A percentile compares a stretch with the other conserved stretches of the same genome.
Evolutionary conservation across 306 rosid species (phyloP).

Genomic region (Spatholobus suberectus): DNA sequence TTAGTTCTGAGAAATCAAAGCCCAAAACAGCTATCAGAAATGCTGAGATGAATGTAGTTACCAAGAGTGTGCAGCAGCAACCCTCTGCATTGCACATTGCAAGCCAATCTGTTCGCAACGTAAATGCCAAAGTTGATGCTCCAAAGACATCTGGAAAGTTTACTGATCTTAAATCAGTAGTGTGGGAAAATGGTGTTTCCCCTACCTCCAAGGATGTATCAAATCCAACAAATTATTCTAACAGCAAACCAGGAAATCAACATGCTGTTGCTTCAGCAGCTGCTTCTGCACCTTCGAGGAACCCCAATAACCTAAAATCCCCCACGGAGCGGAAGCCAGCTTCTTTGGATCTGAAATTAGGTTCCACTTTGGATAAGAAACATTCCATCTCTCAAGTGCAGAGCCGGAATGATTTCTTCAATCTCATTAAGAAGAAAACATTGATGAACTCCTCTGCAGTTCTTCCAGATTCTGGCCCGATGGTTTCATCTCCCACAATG

Average conservation of each 20-base stretch:
- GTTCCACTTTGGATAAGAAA: constrained; percentile 78
- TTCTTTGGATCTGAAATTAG: constrained; percentile 74
- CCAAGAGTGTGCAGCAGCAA: constrained; percentile 71
- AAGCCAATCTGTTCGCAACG: constrained; percentile 74
- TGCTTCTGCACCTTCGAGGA: constrained; percentile 66
- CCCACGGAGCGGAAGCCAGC: constrained; percentile 67
- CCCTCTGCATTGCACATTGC: constrained; percentile 54
- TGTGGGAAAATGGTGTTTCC: constrained; percentile 80
- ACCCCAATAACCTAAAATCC: constrained; percentile 64
- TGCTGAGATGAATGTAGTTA: constrained; percentile 62
- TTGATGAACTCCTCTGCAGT: constrained; percentile 56
- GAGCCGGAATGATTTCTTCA: constrained; percentile 96
- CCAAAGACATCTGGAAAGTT: constrained; percentile 93
- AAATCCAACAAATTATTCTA: constrained; percentile 65
- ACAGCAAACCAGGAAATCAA: constrained; percentile 63
- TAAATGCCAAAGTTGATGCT: constrained; percentile 68
- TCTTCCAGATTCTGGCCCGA: constrained; percentile 60
- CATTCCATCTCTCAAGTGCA: constrained; percentile 81
- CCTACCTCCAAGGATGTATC: constrained; percentile 73
- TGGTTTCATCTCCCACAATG: constrained; percentile 57
- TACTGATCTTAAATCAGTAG: constrained; percentile 82
- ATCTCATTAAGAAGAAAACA: constrained; percentile 81
- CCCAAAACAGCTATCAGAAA: constrained; percentile 67
- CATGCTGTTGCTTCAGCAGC: constrained; percentile 64
- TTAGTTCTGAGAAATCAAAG: constrained; percentile 86